Evolutionary conservation across 192 early-diverging fungal species (phyloP), one percentile per base, ranked within the genome.

Genomic region (Backusella australiensis): DNA sequence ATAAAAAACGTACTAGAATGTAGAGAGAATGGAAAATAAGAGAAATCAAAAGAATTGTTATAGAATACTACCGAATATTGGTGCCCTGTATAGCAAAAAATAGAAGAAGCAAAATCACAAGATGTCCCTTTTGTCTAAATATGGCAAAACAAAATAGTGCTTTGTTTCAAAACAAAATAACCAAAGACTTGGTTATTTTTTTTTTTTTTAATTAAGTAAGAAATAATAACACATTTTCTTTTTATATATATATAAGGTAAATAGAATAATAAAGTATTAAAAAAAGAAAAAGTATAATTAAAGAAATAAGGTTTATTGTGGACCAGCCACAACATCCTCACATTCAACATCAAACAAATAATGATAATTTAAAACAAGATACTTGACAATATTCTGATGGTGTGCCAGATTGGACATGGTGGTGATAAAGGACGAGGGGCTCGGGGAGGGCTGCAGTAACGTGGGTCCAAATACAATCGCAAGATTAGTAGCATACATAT

Each of bases 391-490:
- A 71, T 85, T 90, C 72, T 89, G 91, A 29, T 91, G 89, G 71
- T 91, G 89, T n/a, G 90, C 91, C 38, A 94, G 73, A 75, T 94
- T 92, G 32, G 90, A 85, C 91, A 94, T 94, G 14, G 89, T 85
- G 6, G 81, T 82, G 44, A 86, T 78, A 68, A 90, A 90, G 32
- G 88, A 86, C 6, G 86, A 80, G 17, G 89, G 85, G 0, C 89
- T 88, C 1, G 88, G 89, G 2, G 83, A 81, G 23, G 90, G 90
- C 17, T 89, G 88, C n/a, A 98, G 77, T 49, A 98, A 81, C 15
- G 95, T 96, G 0, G 97, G 97, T 5, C 95, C 96, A 92, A 96
- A 98, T 17, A 98, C 93, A 78, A 98, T 95, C 0, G 94, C 91
- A 69, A 98, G 88, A 75, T 98, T 98, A 23, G 87, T 88, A 6